phyloP scores from a whole-genome alignment of 148 eudicot species.

The Heliosperma pusillum region DNA sequence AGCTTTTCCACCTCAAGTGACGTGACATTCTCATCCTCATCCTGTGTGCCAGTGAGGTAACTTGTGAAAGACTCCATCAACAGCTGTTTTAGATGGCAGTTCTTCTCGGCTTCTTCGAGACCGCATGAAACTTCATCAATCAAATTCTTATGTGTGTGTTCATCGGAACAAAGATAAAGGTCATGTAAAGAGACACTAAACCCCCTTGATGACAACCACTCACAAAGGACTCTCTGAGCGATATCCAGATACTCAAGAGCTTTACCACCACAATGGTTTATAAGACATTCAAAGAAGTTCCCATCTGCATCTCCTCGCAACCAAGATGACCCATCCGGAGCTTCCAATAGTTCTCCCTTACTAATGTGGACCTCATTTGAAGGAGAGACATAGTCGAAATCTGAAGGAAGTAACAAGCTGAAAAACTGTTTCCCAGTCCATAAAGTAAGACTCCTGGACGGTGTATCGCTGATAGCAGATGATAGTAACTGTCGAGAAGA shows the following conservation, averaged over 20 bases:
- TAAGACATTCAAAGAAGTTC: slow-evolving; percentile 55
- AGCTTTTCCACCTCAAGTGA: slow-evolving; percentile 37
- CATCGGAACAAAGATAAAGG: slow-evolving; percentile 72
- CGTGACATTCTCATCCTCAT: slow-evolving; percentile 32
- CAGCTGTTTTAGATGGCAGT: slow-evolving; percentile 48
- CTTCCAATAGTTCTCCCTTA: slow-evolving; percentile 61
- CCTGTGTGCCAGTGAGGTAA: slow-evolving; percentile 39
- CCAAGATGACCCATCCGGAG: slow-evolving; percentile 67
- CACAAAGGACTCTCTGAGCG: slow-evolving; percentile 78
- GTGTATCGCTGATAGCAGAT: slow-evolving; percentile 44
- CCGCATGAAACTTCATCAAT: slow-evolving; percentile 66
- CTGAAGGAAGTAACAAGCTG: slow-evolving; percentile 65
- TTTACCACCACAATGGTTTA: slow-evolving; percentile 44
- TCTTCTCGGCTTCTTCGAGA: slow-evolving; percentile 63
- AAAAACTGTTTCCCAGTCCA: slow-evolving; percentile 84
- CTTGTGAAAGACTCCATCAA: slow-evolving; percentile 51
- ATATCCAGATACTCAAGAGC: slow-evolving; percentile 48
- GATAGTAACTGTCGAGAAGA: slow-evolving; percentile 38
- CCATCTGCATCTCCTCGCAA: slow-evolving; percentile 60
- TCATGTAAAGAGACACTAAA: slow-evolving; percentile 81
- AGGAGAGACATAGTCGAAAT: slow-evolving; percentile 48
- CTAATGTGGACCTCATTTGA: slow-evolving; percentile 43
- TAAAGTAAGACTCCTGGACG: slow-evolving; percentile 25
- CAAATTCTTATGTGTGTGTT: slow-evolving; percentile 45
- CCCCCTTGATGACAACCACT: slow-evolving; percentile 79